Evolutionary conservation across 2,329 filamentous ascomycete species (phyloP).

Genomic region (Capronia americana): DNA sequence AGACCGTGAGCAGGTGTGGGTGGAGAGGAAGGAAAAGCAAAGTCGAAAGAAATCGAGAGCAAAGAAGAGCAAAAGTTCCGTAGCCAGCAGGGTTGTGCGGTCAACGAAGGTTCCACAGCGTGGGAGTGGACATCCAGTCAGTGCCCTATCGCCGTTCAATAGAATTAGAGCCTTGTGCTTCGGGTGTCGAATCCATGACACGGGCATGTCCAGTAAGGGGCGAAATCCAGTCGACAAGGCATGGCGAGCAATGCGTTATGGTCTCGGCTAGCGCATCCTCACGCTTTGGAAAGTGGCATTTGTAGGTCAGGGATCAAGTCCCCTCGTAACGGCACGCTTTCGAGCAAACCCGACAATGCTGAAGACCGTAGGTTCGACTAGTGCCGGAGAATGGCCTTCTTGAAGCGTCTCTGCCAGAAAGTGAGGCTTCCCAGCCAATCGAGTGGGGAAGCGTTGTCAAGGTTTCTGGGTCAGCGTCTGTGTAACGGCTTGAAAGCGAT

Average conservation of each 20-base stretch:
- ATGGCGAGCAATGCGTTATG: conserved; percentile 6
- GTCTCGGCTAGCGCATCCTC: not conserved
- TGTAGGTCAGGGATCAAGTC: not conserved
- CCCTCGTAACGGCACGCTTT: not conserved
- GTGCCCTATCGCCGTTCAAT: not conserved
- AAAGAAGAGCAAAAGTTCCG: conserved; percentile 3
- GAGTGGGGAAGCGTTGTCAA: not conserved
- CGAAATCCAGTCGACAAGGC: not conserved
- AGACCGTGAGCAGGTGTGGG: conserved; percentile 11
- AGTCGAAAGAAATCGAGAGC: conserved; percentile 12
- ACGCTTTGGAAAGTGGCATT: not conserved
- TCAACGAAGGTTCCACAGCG: conserved; percentile 1
- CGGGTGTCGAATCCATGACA: not conserved
- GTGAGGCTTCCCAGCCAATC: conserved; percentile 3
- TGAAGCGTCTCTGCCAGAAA: conserved; percentile 7
- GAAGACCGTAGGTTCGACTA: not conserved
- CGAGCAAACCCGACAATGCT: conserved; percentile 3
- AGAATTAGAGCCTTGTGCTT: not conserved
- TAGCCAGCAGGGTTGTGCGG: conserved; percentile 32
- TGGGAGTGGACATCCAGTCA: not conserved
- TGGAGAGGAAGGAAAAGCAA: conserved; percentile 18
- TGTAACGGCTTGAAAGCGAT: not conserved
- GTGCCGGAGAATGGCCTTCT: conserved; percentile 28
- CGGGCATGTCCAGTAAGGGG: not conserved
- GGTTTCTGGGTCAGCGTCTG: not conserved